Evolutionary conservation across 208 protist genomes (phyloP).

Genomic region (Trypanosoma caninum): DNA sequence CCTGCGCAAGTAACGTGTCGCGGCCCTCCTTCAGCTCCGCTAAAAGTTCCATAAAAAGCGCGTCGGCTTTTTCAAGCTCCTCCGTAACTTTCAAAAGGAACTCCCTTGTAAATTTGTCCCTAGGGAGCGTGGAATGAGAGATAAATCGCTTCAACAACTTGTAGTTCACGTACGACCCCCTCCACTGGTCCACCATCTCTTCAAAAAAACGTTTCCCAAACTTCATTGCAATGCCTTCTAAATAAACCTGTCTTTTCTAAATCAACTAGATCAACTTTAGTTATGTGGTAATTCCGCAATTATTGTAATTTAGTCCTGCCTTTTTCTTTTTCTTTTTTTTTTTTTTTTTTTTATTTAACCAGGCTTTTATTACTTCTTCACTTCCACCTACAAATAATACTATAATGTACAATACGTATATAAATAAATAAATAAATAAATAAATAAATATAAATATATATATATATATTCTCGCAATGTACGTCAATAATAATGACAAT

Average conservation of each 20-base stretch:
- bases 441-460: not conserved
- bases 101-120: constrained; percentile 67
- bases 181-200: constrained; percentile 82
- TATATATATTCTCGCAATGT: too few relatives aligned
- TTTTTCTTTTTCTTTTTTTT: not conserved
- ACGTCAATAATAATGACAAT: too few relatives aligned
- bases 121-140: constrained; percentile 60
- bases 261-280: too few relatives aligned
- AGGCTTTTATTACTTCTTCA: not conserved
- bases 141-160: constrained; percentile 86
- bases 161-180: constrained; percentile 85
- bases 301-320: too few relatives aligned
- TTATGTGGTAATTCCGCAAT: too few relatives aligned
- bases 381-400: not conserved
- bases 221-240: constrained; percentile 56
- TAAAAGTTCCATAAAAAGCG: constrained; percentile 70
- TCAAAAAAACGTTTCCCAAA: constrained; percentile 88
- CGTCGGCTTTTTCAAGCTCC: constrained; percentile 72
- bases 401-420: not conserved
- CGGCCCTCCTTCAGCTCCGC: constrained; percentile 66
- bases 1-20: constrained; percentile 61
- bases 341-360: not conserved
- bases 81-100: constrained; percentile 71
- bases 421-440: not conserved
- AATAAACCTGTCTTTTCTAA: too few relatives aligned